phyloP scores from a whole-genome alignment of 805 yeast species.

The Wickerhamiella shivajii region DNA sequence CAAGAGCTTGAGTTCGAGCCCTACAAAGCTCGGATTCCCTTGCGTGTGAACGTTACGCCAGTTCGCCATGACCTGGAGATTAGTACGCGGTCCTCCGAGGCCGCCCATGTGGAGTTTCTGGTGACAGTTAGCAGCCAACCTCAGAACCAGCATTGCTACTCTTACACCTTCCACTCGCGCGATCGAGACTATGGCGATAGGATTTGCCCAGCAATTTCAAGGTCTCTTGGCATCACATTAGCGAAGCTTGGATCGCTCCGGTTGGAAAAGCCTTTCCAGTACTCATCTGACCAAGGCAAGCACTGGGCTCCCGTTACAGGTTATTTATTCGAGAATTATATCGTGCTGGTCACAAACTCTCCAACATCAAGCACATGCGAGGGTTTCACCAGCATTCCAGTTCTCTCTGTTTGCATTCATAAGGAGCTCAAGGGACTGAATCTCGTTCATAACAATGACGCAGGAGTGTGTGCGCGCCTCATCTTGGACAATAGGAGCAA shows the following conservation, averaged over 20 bases:
- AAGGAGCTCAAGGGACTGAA: constrained; percentile 1
- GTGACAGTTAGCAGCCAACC: constrained; percentile 7
- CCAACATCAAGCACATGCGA: not conserved
- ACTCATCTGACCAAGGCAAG: constrained; percentile 3
- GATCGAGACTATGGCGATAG: constrained; percentile 1
- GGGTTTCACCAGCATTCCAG: constrained; percentile 1
- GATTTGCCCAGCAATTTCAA: not conserved
- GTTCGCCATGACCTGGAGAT: constrained; percentile 1
- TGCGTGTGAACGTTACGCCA: constrained; percentile 1
- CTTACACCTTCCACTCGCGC: not conserved
- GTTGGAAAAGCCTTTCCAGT: constrained; percentile 1
- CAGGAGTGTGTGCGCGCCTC: not conserved
- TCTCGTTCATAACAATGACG: not conserved
- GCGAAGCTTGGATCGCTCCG: constrained; percentile 6
- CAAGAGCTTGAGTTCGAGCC: not conserved
- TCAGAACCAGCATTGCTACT: not conserved
- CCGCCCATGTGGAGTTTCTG: constrained; percentile 5
- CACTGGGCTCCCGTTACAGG: constrained; percentile 4
- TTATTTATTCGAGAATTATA: constrained; percentile 1
- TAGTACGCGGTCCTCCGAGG: not conserved
- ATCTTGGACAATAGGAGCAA: not conserved
- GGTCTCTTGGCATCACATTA: not conserved
- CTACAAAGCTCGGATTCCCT: not conserved
- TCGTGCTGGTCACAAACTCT: not conserved
- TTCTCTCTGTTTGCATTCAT: constrained; percentile 1